Base-by-base conservation (phyloP, 352 stramenopile species). In the Phytopythium mirpurense region DNA sequence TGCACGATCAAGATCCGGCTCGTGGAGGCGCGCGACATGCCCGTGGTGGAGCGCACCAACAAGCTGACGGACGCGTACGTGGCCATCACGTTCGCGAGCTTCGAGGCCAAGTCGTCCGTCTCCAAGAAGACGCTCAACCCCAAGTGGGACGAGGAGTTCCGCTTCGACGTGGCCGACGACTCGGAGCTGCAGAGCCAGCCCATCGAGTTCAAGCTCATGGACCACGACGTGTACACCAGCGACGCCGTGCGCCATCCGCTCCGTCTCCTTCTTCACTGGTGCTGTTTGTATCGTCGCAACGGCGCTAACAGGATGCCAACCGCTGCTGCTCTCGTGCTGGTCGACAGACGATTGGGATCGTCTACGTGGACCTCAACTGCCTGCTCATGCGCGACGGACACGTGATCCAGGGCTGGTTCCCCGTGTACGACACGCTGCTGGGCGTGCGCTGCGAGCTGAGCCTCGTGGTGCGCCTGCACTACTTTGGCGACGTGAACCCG, bases 291-390 rank as follows among this genome's bases (percentile, higher is more conserved):
- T 10, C 11, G 32, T 36, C 32, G 32, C 9, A 15, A 36, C 7
- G 6, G 32, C 14, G 2, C 11, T 15, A 10, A 36, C 32, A 36
- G 5, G 32, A 5, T 10, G 15, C 26, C 53, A 7, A 18, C 18
- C n/a, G 21, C 10, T 27, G 19, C 7, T 49, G 18, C 5, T 5
- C 29, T 32, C 5, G 5, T 32, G 29, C 9, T 32, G 36, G 12
- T 31, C 24, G 44, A 11, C 46, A 81, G 57, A 96, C 92, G 24
- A 98, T 99, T 57, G 97, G 96, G 2, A 84, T 98, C 31, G 96
- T 99, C 7, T 98, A 98, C 59, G 89, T 99, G 27, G 96, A 99
- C 67, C 78, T 99, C 36, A 99, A 98, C 82, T 98, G 95, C 43
- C 74, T 99, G 34, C 65, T 99, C n/a, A 98, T 98, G 82, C 75